Evolutionary conservation across 768 basidiomycete species (phyloP), one percentile per base, ranked within the genome.

Genomic region (Epithele typhae): DNA sequence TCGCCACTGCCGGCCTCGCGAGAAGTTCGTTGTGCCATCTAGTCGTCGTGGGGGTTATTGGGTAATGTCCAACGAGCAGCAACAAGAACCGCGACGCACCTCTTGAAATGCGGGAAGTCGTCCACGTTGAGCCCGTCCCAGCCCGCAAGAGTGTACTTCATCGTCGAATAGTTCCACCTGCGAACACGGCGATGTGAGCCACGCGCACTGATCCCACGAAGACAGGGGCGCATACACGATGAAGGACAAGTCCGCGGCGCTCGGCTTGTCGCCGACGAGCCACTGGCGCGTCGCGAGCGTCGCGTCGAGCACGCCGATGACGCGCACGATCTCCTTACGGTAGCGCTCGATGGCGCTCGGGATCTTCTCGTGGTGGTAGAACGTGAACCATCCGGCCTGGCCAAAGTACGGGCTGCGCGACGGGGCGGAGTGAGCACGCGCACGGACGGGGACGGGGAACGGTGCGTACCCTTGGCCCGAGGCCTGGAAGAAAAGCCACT

Each of bases 401-500:
- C 48, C 48, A 25, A 40, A 49, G 43, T 49, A 49, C 2, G 48
- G 48, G 2, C 48, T 49, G 33, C 3, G 30, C 15, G 15, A n/a
- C 9, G 15, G 30, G 9, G 30, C 15, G 15, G 9, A 32, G 30
- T 32, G 9, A 32, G 30, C 9, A 32, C 15, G 9, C 9, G 15
- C 30, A 32, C 9, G 30, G 15, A 9, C 30, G 30, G 9, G 9
- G 9, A 15, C 15, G 25, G 35, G 18, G 2, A 10, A 7, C 21
- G 1, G 6, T 0, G 18, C 53, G 8, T 25, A 54, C 53, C 55
- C 55, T 30, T 57, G 55, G 3, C 55, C 55, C 0, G 52, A 54
- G 24, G 52, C 48, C 30, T 57, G 55, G 53, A 71, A 73, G 59
- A 70, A 68, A 36, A 73, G 68, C 72, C 68, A 72, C 52, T 65